Evolutionary conservation across 2,329 filamentous ascomycete genomes (phyloP).

Genomic region (Pestalotiopsis sp.): DNA sequence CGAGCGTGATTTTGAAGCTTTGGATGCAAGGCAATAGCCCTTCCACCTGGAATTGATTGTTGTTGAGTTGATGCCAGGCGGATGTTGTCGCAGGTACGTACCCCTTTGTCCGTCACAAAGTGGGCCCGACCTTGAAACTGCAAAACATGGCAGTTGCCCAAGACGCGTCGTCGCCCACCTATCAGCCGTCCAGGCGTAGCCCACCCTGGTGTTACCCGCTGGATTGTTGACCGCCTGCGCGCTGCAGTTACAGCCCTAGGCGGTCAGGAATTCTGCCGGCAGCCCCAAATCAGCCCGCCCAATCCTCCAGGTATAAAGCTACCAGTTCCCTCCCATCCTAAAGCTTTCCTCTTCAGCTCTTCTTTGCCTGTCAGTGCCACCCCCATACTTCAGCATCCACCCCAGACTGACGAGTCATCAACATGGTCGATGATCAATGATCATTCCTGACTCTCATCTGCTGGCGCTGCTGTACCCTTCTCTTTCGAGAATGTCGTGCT

Average conservation of each 20-base stretch:
- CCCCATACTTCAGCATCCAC: constrained; percentile 38
- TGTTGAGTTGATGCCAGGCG: too few species aligned
- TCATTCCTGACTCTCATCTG: background rate
- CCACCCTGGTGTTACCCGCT: background rate
- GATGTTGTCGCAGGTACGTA: background rate
- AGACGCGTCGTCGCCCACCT: background rate
- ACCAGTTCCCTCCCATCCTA: background rate
- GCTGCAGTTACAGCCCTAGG: background rate
- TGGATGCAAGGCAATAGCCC: too few species aligned
- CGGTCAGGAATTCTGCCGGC: constrained; percentile 6
- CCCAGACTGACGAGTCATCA: constrained; percentile 12
- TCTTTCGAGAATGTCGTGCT: too few species aligned
- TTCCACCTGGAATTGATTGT: too few species aligned
- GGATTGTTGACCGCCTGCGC: background rate
- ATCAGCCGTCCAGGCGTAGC: background rate
- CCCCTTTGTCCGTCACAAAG: background rate
- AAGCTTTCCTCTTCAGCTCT: constrained; percentile 26
- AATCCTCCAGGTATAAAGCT: background rate
- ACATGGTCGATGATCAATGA: background rate
- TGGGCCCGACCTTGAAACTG: background rate
- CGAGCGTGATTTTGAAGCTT: too few species aligned
- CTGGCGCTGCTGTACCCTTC: too few species aligned
- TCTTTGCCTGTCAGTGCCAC: constrained; percentile 42
- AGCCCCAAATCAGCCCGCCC: background rate
- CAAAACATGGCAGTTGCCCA: background rate